Evolutionary conservation across 345 rosid species (phyloP).

Genomic region (Citrus mangshanensis): DNA sequence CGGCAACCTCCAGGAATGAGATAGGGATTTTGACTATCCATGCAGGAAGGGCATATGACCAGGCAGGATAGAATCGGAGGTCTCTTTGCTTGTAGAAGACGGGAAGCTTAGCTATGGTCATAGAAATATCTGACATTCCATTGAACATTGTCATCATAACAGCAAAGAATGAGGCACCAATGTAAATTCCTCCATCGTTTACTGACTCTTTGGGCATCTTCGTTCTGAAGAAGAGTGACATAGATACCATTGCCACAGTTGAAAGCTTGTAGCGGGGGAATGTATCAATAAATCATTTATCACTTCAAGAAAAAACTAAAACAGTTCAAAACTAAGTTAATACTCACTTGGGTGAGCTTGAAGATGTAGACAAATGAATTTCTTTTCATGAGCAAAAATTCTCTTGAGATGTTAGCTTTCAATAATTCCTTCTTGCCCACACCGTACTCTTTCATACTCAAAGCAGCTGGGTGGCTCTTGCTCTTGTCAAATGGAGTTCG

Average conservation of each 20-base stretch:
- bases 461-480: constrained; percentile 60
- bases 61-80: constrained; percentile 65
- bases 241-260: constrained; percentile 33
- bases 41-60: constrained; percentile 74
- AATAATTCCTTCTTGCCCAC: constrained; percentile 46
- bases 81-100: constrained; percentile 87
- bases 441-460: constrained; percentile 47
- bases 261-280: constrained; percentile 30
- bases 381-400: constrained; percentile 59
- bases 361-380: constrained; percentile 49
- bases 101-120: constrained; percentile 81
- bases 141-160: constrained; percentile 52
- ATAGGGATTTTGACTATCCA: constrained; percentile 81
- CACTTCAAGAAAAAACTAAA: background rate
- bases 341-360: constrained; percentile 46
- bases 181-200: constrained; percentile 50
- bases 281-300: constrained; percentile 4
- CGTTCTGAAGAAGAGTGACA: constrained; percentile 69
- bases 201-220: constrained; percentile 44
- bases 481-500: constrained; percentile 41
- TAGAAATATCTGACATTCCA: constrained; percentile 70
- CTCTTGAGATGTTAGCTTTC: constrained; percentile 55
- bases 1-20: constrained; percentile 55
- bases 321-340: background rate
- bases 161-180: constrained; percentile 68